Conservation (phyloP, 2,329 filamentous ascomycete genomes). For the Exophiala sideris region DNA sequence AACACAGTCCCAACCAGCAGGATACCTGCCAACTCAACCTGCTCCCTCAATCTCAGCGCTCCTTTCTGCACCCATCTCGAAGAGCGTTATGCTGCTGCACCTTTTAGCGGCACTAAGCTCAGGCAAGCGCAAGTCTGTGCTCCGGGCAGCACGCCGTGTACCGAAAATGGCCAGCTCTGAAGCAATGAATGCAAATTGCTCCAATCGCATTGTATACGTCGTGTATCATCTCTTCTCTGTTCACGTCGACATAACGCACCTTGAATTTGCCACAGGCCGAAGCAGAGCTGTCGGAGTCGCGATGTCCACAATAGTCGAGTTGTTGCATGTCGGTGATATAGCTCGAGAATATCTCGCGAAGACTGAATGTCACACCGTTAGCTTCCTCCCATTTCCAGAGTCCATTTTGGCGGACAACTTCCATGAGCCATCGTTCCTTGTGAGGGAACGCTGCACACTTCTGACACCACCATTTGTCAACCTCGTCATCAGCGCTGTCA, state of each 20-base stretch:
- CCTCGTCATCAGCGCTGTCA: not conserved
- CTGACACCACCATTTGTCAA: not conserved
- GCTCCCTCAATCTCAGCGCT: too few relatives aligned
- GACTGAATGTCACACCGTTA: not conserved
- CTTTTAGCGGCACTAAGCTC: not conserved
- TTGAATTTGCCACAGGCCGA: not conserved
- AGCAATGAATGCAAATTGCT: not conserved
- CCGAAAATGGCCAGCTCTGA: not conserved
- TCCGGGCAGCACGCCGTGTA: not conserved
- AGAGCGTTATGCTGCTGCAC: too few relatives aligned
- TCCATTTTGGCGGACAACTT: not conserved
- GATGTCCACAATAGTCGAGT: not conserved
- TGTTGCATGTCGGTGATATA: not conserved
- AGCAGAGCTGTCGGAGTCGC: not conserved
- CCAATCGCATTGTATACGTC: not conserved
- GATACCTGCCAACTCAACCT: too few relatives aligned
- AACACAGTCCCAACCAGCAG: too few relatives aligned
- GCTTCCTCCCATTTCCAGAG: not conserved
- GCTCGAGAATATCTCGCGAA: not conserved
- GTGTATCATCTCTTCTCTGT: not conserved
- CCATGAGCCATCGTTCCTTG: not conserved
- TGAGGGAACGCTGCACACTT: not conserved
- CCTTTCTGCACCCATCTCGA: too few relatives aligned
- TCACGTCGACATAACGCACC: slow-evolving; percentile 1
- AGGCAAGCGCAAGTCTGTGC: not conserved